Conservation (phyloP, 2,329 filamentous ascomycete genomes). For the Coniochaeta ligniaria region DNA sequence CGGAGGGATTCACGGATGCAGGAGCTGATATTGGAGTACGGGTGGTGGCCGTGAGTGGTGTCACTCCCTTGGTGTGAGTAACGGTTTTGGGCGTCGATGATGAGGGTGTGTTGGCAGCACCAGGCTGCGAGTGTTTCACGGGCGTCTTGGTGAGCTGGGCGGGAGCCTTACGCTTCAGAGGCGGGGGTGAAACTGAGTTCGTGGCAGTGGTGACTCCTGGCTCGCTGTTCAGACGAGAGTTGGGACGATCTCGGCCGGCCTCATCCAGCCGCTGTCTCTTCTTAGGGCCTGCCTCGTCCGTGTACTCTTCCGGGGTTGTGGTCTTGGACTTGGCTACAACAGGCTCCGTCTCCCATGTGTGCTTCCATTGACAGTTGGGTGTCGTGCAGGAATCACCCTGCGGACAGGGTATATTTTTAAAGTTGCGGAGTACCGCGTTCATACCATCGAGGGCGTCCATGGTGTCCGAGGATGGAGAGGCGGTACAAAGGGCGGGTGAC, state of each 20-base stretch:
- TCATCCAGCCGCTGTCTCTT: neutral
- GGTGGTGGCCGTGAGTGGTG: neutral
- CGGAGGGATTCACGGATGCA: neutral
- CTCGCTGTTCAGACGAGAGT: neutral
- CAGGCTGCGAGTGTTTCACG: neutral
- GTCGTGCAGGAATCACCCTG: slow-evolving; percentile 14
- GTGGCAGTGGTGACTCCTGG: slow-evolving; percentile 5
- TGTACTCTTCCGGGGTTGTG: neutral
- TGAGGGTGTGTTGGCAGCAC: neutral
- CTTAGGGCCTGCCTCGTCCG: neutral
- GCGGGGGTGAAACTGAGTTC: slow-evolving; percentile 14
- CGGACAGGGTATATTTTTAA: slow-evolving; percentile 18
- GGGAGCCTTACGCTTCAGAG: slow-evolving; percentile 13
- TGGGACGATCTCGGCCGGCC: neutral
- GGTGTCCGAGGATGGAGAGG: neutral
- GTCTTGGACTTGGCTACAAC: neutral
- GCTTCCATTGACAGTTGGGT: slow-evolving; percentile 13
- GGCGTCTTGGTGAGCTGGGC: neutral
- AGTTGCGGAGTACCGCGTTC: slow-evolving; percentile 18
- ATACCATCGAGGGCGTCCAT: slow-evolving; percentile 6
- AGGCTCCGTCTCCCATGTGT: slow-evolving; percentile 12
- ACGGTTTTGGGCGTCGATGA: slow-evolving; percentile 2
- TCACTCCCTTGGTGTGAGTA: neutral
- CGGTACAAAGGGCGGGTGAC: neutral
- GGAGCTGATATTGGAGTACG: slow-evolving; percentile 1